Base-by-base conservation (phyloP, 345 rosid genomes). In the Excoecaria agallocha region DNA sequence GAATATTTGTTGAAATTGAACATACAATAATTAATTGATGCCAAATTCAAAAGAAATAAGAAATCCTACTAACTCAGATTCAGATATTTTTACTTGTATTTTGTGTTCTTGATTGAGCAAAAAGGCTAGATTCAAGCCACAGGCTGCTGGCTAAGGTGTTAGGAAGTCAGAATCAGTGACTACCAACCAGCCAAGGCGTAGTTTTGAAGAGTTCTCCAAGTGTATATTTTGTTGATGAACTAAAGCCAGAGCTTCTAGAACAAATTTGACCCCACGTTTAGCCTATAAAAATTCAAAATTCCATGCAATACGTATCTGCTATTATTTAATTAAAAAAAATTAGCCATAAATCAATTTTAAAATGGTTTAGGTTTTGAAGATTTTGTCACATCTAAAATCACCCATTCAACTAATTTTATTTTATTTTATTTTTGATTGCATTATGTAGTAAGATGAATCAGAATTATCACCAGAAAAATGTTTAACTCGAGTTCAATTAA, bases 161-260 rank as follows among this genome's bases (percentile, higher is more conserved):
- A n/a, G 2, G 38, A 50, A 12, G 75, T 72, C 66, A 62, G 56
- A 17, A 59, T 71, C 66, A 35, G 37, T 30, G 12, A 12, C 49
- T 37, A 49, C 57, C 68, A 30, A 49, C 58, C 55, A 12, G 59
- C 61, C 75, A 72, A 30, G 60, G 49, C 5, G 11, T 12, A 20
- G 48, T 15, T 60, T 45, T 30, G 19, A 1, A 46, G 57, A 72
- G 30, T 61, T 72, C 46, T 46, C 24, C 35, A 45, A 62, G 12
- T 12, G 49, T 48, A 49, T 20, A 11, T n/a, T 30, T 38, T 62
- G 25, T n/a, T 30, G 41, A 62, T 61, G 57, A 19, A 66, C 75
- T 48, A 4, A 41, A 35, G 12, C 12, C 22, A 35, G n/a, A 37
- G 13, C 68, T 72, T 72, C 68, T 61, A 48, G 75, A 72, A 57